Conservation (phyloP, 2,329 filamentous ascomycete species). For the Ceratocystis huliohia region DNA sequence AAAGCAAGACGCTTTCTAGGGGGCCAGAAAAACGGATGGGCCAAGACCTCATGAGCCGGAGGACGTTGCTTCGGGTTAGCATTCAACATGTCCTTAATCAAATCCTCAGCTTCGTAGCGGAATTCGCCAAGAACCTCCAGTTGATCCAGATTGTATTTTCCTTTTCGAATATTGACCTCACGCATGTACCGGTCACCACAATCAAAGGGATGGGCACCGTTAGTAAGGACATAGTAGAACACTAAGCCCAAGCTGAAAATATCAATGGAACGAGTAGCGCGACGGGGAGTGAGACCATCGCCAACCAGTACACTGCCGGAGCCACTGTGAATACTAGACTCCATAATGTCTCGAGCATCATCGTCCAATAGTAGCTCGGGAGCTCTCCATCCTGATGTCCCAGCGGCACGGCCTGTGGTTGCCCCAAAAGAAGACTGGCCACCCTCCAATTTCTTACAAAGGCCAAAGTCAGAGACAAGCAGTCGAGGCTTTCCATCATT, state of each 20-base stretch:
- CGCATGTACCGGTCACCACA: constrained; percentile 90
- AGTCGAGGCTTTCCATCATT: constrained; percentile 63
- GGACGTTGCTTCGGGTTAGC: constrained; percentile 48
- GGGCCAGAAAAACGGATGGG: constrained; percentile 95
- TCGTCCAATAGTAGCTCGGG: constrained; percentile 82
- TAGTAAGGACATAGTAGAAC: constrained; percentile 98
- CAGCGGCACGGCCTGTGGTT: constrained; percentile 83
- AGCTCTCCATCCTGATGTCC: constrained; percentile 91
- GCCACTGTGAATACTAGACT: constrained; percentile 32
- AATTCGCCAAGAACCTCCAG: constrained; percentile 70
- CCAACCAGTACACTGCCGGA: constrained; percentile 48
- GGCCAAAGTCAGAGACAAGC: constrained; percentile 91
- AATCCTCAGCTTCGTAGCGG: constrained; percentile 72
- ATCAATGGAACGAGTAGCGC: constrained; percentile 89
- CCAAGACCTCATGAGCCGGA: constrained; percentile 64
- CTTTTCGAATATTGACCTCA: constrained; percentile 94
- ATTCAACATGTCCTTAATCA: constrained; percentile 68
- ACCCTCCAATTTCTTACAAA: constrained; percentile 93
- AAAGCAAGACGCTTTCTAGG: constrained; percentile 80
- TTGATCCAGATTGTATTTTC: constrained; percentile 57
- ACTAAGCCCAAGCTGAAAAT: constrained; percentile 95
- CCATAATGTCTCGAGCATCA: constrained; percentile 37
- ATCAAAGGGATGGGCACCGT: constrained; percentile 84
- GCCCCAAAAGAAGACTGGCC: constrained; percentile 90
- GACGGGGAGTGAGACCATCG: constrained; percentile 35